Evolutionary conservation across 75 land plant genomes (phyloP), one percentile per base, ranked within the genome.

Genomic region (Pinus tabuliformis): DNA sequence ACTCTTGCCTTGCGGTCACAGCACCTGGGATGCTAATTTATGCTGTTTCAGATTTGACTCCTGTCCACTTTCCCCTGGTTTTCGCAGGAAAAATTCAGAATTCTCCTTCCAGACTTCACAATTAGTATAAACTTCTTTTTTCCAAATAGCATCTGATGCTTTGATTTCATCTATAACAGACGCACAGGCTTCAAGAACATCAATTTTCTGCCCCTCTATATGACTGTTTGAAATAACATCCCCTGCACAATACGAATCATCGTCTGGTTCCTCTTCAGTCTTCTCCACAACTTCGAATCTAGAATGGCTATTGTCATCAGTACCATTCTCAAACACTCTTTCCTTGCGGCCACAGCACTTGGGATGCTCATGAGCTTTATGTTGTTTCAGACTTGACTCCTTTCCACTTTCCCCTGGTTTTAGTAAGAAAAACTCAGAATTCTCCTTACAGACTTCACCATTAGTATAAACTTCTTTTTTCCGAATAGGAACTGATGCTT

Each of bases 381-480:
- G 39, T 2, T 56, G 18, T 56, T 72, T 72, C 52, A 56, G 52
- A 56, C 52, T 26, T 26, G 4, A 28, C 73, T 72, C 52, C 24
- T 76, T 73, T 64, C 80, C 80, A 72, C 83, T 83, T 63, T 77
- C 6, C 57, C 72, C 75, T 9, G 42, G n/a, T 58, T 66, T 80
- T 79, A 79, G 70, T 72, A 80, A 79, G 54, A 88, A 54, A 62
- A 96, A 96, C 85, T 93, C 99, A 14, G 83, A 74, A 76, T 96
- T 96, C 86, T 96, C 94, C 89, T 96, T 96, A 96, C 99, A 96
- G 21, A 90, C 90, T 83, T 93, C 94, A 18, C 99, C 94, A 78
- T 90, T 82, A 12, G 82, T 66, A 74, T 93, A 93, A n/a, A 96
- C 88, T 77, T 93, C 99, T 78, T 91, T 96, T 85, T 96, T 93